Conservation (phyloP, 2,329 filamentous ascomycete species). For the Leptographium galeiforme region DNA sequence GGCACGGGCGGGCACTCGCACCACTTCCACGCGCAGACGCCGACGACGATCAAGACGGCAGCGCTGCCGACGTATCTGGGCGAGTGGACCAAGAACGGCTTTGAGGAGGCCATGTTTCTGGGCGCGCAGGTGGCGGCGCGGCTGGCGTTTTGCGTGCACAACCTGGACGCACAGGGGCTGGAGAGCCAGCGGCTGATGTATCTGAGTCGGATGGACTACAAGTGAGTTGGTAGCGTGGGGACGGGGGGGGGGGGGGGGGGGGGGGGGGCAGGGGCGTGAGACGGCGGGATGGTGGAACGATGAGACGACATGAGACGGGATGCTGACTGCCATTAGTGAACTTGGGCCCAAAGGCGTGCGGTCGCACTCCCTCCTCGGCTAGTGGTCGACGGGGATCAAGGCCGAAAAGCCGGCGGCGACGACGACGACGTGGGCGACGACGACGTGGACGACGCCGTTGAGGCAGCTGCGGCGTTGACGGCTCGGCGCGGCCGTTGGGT, state of each 20-base stretch:
- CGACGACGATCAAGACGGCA: constrained; percentile 69
- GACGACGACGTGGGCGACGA: neutral
- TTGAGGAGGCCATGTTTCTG: constrained; percentile 75
- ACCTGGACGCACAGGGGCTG: constrained; percentile 36
- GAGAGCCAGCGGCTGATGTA: constrained; percentile 44
- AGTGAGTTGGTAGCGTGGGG: constrained; percentile 39
- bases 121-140: constrained; percentile 73
- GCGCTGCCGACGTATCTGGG: constrained; percentile 73
- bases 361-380: constrained; percentile 39
- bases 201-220: constrained; percentile 45
- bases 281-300: too few species aligned
- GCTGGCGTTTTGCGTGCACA: constrained; percentile 45
- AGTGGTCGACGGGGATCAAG: neutral
- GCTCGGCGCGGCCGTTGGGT: too few species aligned
- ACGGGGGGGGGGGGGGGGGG: too few species aligned
- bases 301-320: too few species aligned
- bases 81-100: constrained; percentile 73
- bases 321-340: constrained; percentile 23
- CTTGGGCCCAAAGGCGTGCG: constrained; percentile 40
- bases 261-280: too few species aligned
- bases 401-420: neutral
- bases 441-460: neutral
- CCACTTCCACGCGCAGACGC: constrained; percentile 56
- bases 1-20: constrained; percentile 21
- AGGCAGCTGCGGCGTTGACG: too few species aligned